Evolutionary conservation across 352 stramenopile genomes (phyloP).

Genomic region (Elongisporangium senticosum): DNA sequence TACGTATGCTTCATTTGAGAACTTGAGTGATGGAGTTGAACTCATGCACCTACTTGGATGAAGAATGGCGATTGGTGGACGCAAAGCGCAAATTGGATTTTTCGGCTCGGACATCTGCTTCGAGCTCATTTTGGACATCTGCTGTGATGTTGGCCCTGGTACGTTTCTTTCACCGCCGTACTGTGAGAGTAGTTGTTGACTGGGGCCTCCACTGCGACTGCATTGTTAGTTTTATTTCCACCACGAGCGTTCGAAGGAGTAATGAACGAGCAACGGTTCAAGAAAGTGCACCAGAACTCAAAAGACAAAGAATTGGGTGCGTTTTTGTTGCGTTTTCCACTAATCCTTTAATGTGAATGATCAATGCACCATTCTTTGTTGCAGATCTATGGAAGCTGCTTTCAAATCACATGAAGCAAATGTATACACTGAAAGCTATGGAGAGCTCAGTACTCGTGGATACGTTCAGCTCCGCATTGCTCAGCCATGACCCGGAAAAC

Average conservation of each 20-base stretch:
- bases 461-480: constrained; percentile 42
- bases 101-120: constrained; percentile 77
- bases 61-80: constrained; percentile 62
- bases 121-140: constrained; percentile 61
- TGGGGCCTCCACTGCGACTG: background rate
- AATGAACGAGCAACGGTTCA: constrained; percentile 73
- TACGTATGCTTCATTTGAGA: constrained; percentile 12
- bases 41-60: background rate
- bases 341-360: background rate
- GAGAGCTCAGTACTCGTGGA: constrained; percentile 27
- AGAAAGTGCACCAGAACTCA: constrained; percentile 65
- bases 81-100: constrained; percentile 71
- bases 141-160: constrained; percentile 53
- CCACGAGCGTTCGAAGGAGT: constrained; percentile 73
- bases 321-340: constrained; percentile 3
- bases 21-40: constrained; percentile 1
- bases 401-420: constrained; percentile 48
- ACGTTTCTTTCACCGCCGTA: background rate
- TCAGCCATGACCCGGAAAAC: constrained; percentile 49
- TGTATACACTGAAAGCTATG: constrained; percentile 41
- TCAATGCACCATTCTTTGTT: background rate
- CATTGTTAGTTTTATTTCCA: constrained; percentile 53
- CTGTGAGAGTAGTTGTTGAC: constrained; percentile 1
- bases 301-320: constrained; percentile 67
- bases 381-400: constrained; percentile 70